Percentiles rank a stretch among this genome's conserved stretches.
Evolutionary conservation across 352 stramenopile genomes (phyloP).

Genomic region (Phytophthora meadii): DNA sequence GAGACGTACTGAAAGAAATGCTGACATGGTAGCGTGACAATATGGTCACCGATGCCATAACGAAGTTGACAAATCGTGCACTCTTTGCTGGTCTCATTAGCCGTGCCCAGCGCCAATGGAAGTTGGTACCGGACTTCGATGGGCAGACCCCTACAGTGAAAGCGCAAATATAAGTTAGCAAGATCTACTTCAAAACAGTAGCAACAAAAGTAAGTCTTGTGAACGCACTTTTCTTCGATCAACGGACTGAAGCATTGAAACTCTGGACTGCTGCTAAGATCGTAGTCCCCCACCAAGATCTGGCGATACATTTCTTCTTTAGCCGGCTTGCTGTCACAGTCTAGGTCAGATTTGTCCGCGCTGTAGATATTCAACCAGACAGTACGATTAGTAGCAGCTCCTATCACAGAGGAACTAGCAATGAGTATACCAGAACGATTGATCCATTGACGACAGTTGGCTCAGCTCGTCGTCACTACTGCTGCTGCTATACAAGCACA

Average conservation of each 20-base stretch:
- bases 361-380: conserved; percentile 16
- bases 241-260: conserved; percentile 74
- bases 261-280: conserved; percentile 74
- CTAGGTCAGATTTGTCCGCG: conserved; percentile 48
- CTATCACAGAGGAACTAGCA: background rate
- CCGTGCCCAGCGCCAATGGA: conserved; percentile 76
- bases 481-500: conserved; percentile 49
- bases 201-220: background rate
- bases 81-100: conserved; percentile 85
- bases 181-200: background rate
- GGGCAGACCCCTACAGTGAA: conserved; percentile 56
- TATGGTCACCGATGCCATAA: conserved; percentile 87
- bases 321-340: conserved; percentile 57
- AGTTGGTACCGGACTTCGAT: conserved; percentile 86
- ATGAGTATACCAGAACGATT: conserved; percentile 61
- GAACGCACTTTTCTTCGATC: conserved; percentile 79
- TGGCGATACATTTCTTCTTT: conserved; percentile 75
- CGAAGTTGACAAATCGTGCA: conserved; percentile 87
- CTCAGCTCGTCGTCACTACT: conserved; percentile 86
- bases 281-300: conserved; percentile 59
- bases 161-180: conserved; percentile 14
- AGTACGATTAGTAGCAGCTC: conserved; percentile 8
- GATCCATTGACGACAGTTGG: conserved; percentile 72
- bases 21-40: conserved; percentile 83
- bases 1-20: conserved; percentile 88